phyloP scores from a whole-genome alignment of 176 grass and related monocot species.

The Lolium multiflorum region DNA sequence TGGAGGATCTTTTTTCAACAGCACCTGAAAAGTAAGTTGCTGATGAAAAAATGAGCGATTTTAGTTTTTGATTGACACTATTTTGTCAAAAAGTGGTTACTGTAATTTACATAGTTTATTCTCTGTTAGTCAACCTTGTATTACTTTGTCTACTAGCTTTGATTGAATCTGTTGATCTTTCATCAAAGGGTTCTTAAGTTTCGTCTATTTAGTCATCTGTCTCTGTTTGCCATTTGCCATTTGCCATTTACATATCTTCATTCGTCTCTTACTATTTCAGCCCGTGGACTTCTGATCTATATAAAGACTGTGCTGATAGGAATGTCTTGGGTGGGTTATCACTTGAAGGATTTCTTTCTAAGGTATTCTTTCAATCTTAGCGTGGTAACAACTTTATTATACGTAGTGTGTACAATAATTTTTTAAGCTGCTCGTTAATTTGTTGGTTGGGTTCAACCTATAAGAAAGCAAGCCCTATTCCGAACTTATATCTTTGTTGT shows the following conservation, averaged over 20 bases:
- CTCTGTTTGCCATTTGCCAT: background rate
- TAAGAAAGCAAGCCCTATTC: conserved; percentile 6
- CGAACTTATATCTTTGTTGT: background rate
- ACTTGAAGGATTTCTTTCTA: conserved; percentile 93
- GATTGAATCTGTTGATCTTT: background rate
- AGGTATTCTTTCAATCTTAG: conserved; percentile 56
- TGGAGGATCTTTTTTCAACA: conserved; percentile 96
- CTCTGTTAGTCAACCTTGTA: background rate
- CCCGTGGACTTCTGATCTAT: conserved; percentile 78
- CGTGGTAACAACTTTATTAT: background rate
- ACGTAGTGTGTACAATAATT: background rate
- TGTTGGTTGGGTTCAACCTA: background rate
- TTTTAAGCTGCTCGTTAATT: too few relatives aligned
- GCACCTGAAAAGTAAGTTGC: conserved; percentile 80
- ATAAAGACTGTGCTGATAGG: conserved; percentile 86
- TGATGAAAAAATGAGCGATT: conserved; percentile 2
- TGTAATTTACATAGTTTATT: background rate
- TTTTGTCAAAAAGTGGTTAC: background rate
- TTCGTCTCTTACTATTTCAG: conserved; percentile 48
- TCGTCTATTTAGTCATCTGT: conserved; percentile 13
- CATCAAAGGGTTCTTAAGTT: background rate
- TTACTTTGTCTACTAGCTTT: background rate
- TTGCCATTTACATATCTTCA: background rate
- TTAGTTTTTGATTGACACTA: background rate
- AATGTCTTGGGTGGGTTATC: conserved; percentile 90